phyloP scores from a whole-genome alignment of 129 eudicot genomes.

The Escallonia rubra region DNA sequence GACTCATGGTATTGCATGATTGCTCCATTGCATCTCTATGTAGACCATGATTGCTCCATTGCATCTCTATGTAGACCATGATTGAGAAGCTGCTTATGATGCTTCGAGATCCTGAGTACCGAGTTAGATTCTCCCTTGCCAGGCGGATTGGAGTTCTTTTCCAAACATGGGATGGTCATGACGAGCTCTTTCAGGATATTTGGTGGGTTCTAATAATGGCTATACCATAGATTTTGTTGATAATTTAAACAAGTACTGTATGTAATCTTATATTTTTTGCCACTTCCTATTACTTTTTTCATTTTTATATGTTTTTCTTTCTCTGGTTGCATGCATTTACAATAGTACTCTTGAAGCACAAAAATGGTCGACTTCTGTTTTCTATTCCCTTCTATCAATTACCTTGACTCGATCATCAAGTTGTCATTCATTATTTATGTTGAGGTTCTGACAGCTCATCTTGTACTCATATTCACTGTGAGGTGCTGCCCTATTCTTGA shows the following conservation, averaged over 20 bases:
- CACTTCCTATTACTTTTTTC: not conserved
- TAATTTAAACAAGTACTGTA: not conserved
- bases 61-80: slow-evolving; percentile 53
- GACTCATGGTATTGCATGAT: slow-evolving; percentile 9
- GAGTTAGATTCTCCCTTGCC: slow-evolving; percentile 74
- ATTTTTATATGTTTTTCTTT: not conserved
- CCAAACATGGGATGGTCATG: slow-evolving; percentile 97
- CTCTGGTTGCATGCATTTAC: not conserved
- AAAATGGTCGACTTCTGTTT: not conserved
- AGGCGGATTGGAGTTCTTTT: slow-evolving; percentile 77
- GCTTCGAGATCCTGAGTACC: slow-evolving; percentile 90
- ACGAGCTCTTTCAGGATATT: slow-evolving; percentile 83
- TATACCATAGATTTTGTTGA: not conserved
- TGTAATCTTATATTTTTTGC: not conserved
- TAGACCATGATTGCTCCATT: slow-evolving; percentile 65
- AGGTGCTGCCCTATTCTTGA: too few species aligned
- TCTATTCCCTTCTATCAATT: not conserved
- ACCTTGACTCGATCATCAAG: not conserved
- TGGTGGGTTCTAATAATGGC: slow-evolving; percentile 36
- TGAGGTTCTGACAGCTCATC: not conserved
- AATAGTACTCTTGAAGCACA: too few species aligned
- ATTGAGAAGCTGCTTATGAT: slow-evolving; percentile 73
- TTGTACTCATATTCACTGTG: too few species aligned
- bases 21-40: slow-evolving; percentile 7
- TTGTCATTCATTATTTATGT: not conserved